These are phyloP conservation scores for Corinectria fuckeliana DNA, from an alignment of 2,329 filamentous ascomycete genomes.

Conservation along the genomic window DNA sequence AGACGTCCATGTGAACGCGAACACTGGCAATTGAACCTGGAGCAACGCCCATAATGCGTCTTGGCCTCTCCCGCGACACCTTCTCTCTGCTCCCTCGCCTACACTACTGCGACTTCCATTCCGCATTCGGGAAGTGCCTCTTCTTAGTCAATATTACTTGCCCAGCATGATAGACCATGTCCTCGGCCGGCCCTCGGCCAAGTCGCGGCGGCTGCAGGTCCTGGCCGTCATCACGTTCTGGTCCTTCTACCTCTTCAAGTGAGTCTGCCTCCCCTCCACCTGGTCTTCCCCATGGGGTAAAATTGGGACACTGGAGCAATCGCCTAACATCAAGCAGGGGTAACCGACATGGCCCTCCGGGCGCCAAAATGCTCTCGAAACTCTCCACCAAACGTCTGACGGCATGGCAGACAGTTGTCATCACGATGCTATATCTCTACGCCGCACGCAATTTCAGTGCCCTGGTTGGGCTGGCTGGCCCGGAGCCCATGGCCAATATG, in stretches of 20 bases:
- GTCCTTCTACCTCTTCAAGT: constrained; percentile 83
- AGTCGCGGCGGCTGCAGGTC: constrained; percentile 92
- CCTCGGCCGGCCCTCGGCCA: constrained; percentile 85
- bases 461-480: constrained; percentile 86
- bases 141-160: background rate
- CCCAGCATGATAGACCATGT: constrained; percentile 79
- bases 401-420: constrained; percentile 85
- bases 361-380: constrained; percentile 73
- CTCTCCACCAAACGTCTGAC: constrained; percentile 76
- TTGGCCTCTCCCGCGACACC: constrained; percentile 15
- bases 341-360: constrained; percentile 85
- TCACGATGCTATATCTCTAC: constrained; percentile 91
- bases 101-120: constrained; percentile 1
- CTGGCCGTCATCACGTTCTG: constrained; percentile 91
- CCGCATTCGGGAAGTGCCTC: background rate
- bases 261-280: constrained; percentile 33
- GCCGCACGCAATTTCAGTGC: constrained; percentile 92
- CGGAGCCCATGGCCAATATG: constrained; percentile 91
- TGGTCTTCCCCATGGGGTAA: constrained; percentile 1
- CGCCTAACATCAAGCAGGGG: constrained; percentile 62
- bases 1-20: constrained; percentile 33
- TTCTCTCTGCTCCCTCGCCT: constrained; percentile 15
- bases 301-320: background rate
- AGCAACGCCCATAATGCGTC: constrained; percentile 27
- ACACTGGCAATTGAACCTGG: constrained; percentile 17